phyloP scores from a whole-genome alignment of 1,139 yeast genomes.

The Tardiomyces blankii region DNA sequence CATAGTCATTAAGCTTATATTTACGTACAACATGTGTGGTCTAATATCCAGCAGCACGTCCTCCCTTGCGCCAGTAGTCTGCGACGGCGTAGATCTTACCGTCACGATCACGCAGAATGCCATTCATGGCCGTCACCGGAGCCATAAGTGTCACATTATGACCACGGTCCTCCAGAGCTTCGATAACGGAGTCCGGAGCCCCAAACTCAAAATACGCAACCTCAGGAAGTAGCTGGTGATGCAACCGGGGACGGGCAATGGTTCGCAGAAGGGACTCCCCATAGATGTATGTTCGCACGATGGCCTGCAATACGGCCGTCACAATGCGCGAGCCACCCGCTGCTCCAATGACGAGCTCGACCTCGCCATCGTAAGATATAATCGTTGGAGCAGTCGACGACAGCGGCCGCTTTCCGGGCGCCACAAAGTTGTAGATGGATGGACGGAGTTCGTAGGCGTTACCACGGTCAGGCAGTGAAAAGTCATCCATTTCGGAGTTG shows the following conservation, averaged over 20 bases:
- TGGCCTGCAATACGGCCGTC: slow-evolving; percentile 76
- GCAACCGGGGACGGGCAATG: slow-evolving; percentile 69
- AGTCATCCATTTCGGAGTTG: slow-evolving; percentile 94
- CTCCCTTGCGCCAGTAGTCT: slow-evolving; percentile 48
- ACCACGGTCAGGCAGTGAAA: slow-evolving; percentile 54
- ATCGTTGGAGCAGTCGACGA: slow-evolving; percentile 78
- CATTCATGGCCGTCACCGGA: slow-evolving; percentile 41
- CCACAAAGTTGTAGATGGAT: slow-evolving; percentile 64
- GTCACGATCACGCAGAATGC: slow-evolving; percentile 27
- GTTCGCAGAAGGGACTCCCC: slow-evolving; percentile 50
- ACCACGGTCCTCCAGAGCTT: slow-evolving; percentile 29
- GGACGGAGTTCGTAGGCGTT: slow-evolving; percentile 80
- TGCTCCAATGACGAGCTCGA: slow-evolving; percentile 73
- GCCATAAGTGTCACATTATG: slow-evolving; percentile 26
- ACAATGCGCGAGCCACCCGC: slow-evolving; percentile 90
- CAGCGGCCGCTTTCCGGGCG: slow-evolving; percentile 70
- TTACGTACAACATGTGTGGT: neutral
- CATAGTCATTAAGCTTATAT: neutral
- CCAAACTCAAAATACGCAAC: slow-evolving; percentile 47
- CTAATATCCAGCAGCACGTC: slow-evolving; percentile 33
- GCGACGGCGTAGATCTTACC: slow-evolving; percentile 41
- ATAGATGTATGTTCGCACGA: slow-evolving; percentile 52
- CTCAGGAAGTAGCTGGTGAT: slow-evolving; percentile 84
- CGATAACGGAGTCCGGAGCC: slow-evolving; percentile 23
- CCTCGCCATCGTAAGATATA: slow-evolving; percentile 37